These are phyloP conservation scores for Fusarium bactridioides DNA, from an alignment of 2,329 filamentous ascomycete genomes.

Conservation along the genomic window DNA sequence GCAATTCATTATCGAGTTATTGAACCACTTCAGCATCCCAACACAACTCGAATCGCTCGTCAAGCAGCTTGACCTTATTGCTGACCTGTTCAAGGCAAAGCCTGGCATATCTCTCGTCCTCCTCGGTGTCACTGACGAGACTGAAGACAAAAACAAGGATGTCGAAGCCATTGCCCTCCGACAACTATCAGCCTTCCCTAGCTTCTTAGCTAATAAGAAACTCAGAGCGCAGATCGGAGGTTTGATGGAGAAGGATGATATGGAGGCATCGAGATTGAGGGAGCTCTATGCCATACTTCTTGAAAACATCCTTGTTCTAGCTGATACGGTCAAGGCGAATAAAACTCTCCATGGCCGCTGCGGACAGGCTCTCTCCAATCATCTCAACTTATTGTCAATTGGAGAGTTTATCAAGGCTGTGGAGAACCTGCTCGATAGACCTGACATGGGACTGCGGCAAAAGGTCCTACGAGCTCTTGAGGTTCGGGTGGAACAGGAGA, in stretches of 20 bases:
- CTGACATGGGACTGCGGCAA: constrained; percentile 77
- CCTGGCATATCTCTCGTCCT: constrained; percentile 76
- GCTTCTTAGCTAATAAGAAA: constrained; percentile 65
- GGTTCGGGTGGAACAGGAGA: constrained; percentile 77
- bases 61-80: constrained; percentile 77
- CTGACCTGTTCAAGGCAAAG: constrained; percentile 78
- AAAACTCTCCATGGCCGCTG: constrained; percentile 65
- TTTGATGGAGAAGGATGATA: constrained; percentile 68
- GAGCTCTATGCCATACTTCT: constrained; percentile 74
- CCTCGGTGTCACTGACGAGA: constrained; percentile 64
- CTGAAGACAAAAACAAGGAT: constrained; percentile 59
- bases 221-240: constrained; percentile 64
- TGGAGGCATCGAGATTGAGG: constrained; percentile 71
- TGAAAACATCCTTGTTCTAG: constrained; percentile 70
- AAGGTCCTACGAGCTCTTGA: constrained; percentile 85
- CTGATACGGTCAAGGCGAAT: constrained; percentile 67
- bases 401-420: constrained; percentile 89
- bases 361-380: constrained; percentile 76
- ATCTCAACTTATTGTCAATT: constrained; percentile 87
- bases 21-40: constrained; percentile 75
- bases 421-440: constrained; percentile 79
- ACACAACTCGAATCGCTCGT: constrained; percentile 81
- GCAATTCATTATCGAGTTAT: constrained; percentile 78
- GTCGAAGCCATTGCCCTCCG: constrained; percentile 60
- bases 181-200: constrained; percentile 65